A percentile compares a stretch with the other conserved stretches of the same genome.
Conservation (phyloP, 495 filamentous ascomycete species). For the Barbatosphaeria neglecta region DNA sequence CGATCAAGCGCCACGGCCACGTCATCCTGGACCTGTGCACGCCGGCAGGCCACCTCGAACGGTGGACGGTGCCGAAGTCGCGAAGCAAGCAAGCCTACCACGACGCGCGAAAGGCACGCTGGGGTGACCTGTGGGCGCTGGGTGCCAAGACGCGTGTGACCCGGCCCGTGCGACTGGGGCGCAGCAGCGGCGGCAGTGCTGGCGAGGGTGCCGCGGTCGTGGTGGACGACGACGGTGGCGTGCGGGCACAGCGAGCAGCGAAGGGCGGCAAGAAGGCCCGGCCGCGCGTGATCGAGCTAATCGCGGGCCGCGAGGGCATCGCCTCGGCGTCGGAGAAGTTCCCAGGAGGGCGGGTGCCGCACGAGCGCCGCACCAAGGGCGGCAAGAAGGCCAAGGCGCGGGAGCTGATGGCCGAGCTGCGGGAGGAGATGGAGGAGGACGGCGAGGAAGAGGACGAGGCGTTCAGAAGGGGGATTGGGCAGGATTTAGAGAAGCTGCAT, state of each 20-base stretch:
- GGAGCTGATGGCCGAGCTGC: slow-evolving; percentile 28
- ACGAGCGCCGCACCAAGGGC: slow-evolving; percentile 41
- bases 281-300: slow-evolving; percentile 21
- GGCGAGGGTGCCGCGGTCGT: background rate
- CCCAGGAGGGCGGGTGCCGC: slow-evolving; percentile 5
- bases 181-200: slow-evolving; percentile 12
- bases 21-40: slow-evolving; percentile 88
- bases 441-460: slow-evolving; percentile 3
- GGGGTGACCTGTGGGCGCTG: slow-evolving; percentile 94
- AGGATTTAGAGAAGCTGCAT: background rate
- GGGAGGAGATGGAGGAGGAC: slow-evolving; percentile 10
- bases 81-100: slow-evolving; percentile 72
- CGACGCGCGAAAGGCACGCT: slow-evolving; percentile 78
- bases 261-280: slow-evolving; percentile 13
- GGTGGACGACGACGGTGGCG: slow-evolving; percentile 29
- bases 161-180: slow-evolving; percentile 49
- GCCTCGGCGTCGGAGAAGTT: slow-evolving; percentile 17
- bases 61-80: slow-evolving; percentile 80
- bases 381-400: slow-evolving; percentile 36
- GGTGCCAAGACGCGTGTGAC: slow-evolving; percentile 75
- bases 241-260: slow-evolving; percentile 21
- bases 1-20: slow-evolving; percentile 78
- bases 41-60: slow-evolving; percentile 72
- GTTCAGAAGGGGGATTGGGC: background rate
- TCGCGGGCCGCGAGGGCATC: slow-evolving; percentile 20